These are phyloP conservation scores for Lycium ferocissimum DNA, from an alignment of 257 asterid species.

Conservation along the genomic window DNA sequence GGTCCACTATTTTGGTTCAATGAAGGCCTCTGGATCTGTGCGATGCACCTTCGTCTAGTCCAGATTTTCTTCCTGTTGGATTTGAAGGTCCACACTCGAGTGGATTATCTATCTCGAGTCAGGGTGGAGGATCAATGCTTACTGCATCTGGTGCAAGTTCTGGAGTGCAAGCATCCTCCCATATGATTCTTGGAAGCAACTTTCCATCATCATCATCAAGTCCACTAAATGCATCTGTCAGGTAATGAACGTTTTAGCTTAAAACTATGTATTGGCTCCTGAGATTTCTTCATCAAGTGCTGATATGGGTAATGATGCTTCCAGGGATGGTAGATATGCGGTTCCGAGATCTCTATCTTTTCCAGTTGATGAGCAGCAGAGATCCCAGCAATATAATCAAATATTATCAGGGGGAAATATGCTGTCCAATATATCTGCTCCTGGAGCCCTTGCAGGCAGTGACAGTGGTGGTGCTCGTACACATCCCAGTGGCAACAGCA, in stretches of 20 bases:
- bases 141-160: constrained; percentile 62
- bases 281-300: constrained; percentile 20
- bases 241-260: constrained; percentile 57
- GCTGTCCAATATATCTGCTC: constrained; percentile 55
- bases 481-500: constrained; percentile 71
- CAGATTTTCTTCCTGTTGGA: constrained; percentile 69
- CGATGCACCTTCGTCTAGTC: constrained; percentile 60
- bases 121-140: constrained; percentile 51
- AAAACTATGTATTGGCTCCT: constrained; percentile 14
- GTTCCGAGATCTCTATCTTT: constrained; percentile 67
- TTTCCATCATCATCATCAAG: constrained; percentile 66
- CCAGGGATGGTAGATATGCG: constrained; percentile 70
- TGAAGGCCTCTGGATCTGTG: constrained; percentile 91
- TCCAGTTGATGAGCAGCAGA: constrained; percentile 80
- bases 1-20: constrained; percentile 19
- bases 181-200: constrained; percentile 63
- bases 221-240: constrained; percentile 61
- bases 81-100: constrained; percentile 70
- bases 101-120: constrained; percentile 65
- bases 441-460: constrained; percentile 72
- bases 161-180: constrained; percentile 65
- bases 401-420: constrained; percentile 69
- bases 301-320: constrained; percentile 31
- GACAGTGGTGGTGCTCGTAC: constrained; percentile 70
- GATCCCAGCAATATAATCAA: constrained; percentile 74